These are phyloP conservation scores for Capronia coronata DNA, from an alignment of 2,329 filamentous ascomycete species.

Conservation along the genomic window DNA sequence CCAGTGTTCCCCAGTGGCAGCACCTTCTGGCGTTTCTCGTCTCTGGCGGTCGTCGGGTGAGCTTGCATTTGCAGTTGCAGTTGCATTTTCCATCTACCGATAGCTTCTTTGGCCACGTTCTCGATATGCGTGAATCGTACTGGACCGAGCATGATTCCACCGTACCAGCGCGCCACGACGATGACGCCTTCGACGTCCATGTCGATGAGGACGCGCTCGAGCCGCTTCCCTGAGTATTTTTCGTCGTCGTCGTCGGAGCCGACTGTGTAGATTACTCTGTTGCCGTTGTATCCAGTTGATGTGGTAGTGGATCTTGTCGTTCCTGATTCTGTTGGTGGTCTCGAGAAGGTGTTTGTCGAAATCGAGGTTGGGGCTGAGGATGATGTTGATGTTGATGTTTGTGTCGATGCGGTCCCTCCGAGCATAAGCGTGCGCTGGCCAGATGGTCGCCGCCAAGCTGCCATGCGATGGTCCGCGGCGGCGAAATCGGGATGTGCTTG, in stretches of 20 bases:
- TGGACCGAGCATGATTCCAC: conserved; percentile 48
- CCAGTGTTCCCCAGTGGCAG: too few relatives aligned
- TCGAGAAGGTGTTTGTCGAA: not conserved
- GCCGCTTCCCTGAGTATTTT: conserved; percentile 44
- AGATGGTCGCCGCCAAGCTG: conserved; percentile 46
- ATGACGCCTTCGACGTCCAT: conserved; percentile 42
- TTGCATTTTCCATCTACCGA: conserved; percentile 37
- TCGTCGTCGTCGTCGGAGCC: conserved; percentile 51
- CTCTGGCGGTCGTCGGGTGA: not conserved
- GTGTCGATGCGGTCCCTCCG: too few relatives aligned
- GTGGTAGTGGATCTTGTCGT: conserved; percentile 17
- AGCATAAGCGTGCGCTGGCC: conserved; percentile 40
- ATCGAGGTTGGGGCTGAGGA: too few relatives aligned
- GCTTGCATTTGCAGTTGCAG: not conserved
- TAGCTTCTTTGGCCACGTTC: conserved; percentile 43
- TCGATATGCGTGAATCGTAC: conserved; percentile 50
- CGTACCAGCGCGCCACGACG: conserved; percentile 52
- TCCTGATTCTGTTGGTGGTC: not conserved
- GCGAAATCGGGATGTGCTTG: conserved; percentile 41
- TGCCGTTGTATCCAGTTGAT: too few relatives aligned
- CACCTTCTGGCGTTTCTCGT: conserved; percentile 31
- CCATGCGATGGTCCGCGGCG: conserved; percentile 46
- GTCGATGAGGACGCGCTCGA: conserved; percentile 44
- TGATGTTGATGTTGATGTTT: not conserved
- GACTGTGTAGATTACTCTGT: conserved; percentile 37